Conservation (phyloP, 78 protist species). For the Dictyostelium capitatum region DNA sequence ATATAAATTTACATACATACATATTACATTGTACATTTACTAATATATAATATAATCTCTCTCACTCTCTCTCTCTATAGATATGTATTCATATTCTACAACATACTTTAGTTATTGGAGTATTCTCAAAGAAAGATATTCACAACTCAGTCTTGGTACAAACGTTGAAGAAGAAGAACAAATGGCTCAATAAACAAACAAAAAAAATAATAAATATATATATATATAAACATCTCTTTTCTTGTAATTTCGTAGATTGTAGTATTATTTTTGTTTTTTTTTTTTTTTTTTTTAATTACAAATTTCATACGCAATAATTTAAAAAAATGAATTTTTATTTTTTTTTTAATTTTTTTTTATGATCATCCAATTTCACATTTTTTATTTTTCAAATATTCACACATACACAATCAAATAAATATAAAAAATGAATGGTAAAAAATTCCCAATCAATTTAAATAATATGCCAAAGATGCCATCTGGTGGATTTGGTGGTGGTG, state of each 20-base stretch:
- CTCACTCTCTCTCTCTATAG: neutral
- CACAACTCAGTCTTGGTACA: neutral
- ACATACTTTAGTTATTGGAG: neutral
- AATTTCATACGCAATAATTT: no score
- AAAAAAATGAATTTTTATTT: neutral
- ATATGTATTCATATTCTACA: neutral
- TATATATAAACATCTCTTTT: neutral
- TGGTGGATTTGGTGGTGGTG: slow-evolving; percentile 53
- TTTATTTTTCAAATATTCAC: no score
- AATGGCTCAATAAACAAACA: neutral
- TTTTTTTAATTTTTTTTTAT: neutral
- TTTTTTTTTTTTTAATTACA: no score
- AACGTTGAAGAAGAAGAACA: neutral
- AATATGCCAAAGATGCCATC: slow-evolving; percentile 33
- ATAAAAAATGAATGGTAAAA: neutral
- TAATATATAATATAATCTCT: no score
- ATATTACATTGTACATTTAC: no score
- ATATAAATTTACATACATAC: neutral
- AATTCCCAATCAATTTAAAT: neutral
- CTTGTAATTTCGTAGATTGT: no score
- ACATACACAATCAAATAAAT: no score
- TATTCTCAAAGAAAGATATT: neutral
- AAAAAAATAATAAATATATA: neutral
- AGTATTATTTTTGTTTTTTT: no score
- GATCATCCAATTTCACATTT: neutral